A percentile compares a stretch with the other conserved stretches of the same genome.
Conservation (phyloP, 169 alveolate species). For the Eimeria necatrix region DNA sequence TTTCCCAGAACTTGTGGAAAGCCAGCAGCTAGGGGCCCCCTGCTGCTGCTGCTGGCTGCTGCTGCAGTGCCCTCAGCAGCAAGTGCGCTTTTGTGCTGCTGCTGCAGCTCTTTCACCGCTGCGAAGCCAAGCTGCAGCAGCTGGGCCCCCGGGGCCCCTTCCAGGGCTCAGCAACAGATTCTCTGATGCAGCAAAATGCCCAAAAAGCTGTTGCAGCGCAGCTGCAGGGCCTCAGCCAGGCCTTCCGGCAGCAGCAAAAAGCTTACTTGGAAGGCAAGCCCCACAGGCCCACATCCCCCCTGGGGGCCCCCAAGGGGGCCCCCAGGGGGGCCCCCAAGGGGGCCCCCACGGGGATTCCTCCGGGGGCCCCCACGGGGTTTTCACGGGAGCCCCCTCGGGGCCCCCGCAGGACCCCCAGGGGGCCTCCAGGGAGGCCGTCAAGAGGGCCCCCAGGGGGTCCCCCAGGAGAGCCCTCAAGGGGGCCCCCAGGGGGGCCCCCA, state of each 20-base stretch:
- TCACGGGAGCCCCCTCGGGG: not conserved
- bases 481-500: no score
- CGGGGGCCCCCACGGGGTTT: no score
- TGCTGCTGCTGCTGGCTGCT: no score
- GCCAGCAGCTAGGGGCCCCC: no score
- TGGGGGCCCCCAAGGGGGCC: not conserved
- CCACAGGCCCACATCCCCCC: not conserved
- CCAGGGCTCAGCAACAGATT: slow-evolving; percentile 32
- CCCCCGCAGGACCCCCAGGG: no score
- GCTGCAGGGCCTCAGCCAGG: slow-evolving; percentile 76
- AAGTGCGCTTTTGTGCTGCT: not conserved
- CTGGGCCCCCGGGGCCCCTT: slow-evolving; percentile 7
- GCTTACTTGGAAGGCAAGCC: slow-evolving; percentile 74
- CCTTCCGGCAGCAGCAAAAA: slow-evolving; percentile 80
- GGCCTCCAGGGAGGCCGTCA: no score
- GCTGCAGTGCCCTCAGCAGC: no score
- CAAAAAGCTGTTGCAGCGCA: slow-evolving; percentile 79
- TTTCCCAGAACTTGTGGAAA: no score
- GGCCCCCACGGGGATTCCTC: no score
- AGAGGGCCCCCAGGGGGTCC: no score
- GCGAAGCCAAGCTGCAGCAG: slow-evolving; percentile 62
- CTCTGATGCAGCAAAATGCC: slow-evolving; percentile 73
- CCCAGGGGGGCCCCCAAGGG: not conserved
- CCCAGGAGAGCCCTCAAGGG: no score
- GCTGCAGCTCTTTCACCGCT: slow-evolving; percentile 67